Conservation (phyloP, 1,139 yeast species). For the Taphrina wiesneri region DNA sequence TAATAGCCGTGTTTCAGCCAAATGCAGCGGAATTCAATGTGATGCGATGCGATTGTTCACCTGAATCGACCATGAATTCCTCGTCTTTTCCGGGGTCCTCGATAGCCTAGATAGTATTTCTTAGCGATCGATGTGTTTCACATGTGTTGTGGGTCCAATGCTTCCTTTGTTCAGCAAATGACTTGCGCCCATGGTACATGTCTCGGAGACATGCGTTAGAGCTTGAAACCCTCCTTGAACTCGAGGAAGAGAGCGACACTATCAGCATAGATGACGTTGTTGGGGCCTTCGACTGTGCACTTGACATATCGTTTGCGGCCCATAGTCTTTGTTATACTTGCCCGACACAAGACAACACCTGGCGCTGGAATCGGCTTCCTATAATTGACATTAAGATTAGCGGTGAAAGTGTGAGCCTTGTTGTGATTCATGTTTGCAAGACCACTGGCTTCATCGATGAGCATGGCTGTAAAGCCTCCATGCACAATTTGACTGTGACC, state of each 20-base stretch:
- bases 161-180: neutral
- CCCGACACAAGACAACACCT: slow-evolving; percentile 15
- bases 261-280: slow-evolving; percentile 10
- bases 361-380: slow-evolving; percentile 26
- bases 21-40: neutral
- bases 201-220: neutral
- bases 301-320: slow-evolving; percentile 29
- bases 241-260: slow-evolving; percentile 16
- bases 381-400: slow-evolving; percentile 20
- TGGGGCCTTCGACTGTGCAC: slow-evolving; percentile 23
- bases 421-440: neutral
- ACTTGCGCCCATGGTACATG: neutral
- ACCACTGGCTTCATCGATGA: slow-evolving; percentile 22
- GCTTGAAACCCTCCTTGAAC: slow-evolving; percentile 9
- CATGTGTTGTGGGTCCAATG: neutral
- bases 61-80: neutral
- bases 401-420: slow-evolving; percentile 18
- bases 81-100: no score
- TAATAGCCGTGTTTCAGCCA: neutral
- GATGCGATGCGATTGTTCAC: neutral
- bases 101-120: neutral
- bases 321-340: neutral
- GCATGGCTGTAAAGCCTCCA: slow-evolving; percentile 28
- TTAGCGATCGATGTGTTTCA: neutral
- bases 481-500: slow-evolving; percentile 23